A percentile compares a stretch with the other conserved stretches of the same genome.
Evolutionary conservation across 208 protist species (phyloP).

Genomic region (Leptomonas seymouri): DNA sequence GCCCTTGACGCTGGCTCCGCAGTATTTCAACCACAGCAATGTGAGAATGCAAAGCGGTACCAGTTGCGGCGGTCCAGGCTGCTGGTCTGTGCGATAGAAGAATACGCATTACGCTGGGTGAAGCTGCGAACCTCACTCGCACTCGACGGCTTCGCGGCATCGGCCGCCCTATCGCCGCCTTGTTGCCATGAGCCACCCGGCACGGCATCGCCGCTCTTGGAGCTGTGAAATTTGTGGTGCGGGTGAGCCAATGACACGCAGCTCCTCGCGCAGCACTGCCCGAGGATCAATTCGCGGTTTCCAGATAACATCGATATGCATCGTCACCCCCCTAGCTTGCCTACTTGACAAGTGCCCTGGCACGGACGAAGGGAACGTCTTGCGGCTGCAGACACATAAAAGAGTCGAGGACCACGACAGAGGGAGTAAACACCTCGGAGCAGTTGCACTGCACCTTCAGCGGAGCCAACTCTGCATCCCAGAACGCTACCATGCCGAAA

Average conservation of each 20-base stretch:
- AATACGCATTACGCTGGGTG: background rate
- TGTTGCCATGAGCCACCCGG: too few relatives aligned
- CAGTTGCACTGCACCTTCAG: constrained; percentile 3
- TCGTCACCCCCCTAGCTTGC: constrained; percentile 1
- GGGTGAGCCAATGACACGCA: background rate
- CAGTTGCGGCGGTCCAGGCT: constrained; percentile 9
- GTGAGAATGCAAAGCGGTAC: background rate
- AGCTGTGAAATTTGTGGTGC: background rate
- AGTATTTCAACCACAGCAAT: background rate
- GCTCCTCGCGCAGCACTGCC: constrained; percentile 12
- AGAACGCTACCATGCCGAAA: background rate
- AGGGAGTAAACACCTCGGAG: background rate
- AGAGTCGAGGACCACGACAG: constrained; percentile 8
- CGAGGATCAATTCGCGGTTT: constrained; percentile 10
- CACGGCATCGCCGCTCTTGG: background rate
- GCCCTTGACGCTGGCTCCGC: background rate
- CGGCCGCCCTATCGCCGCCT: background rate
- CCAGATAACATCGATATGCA: constrained; percentile 16
- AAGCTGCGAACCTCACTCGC: constrained; percentile 1
- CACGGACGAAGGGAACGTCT: constrained; percentile 10
- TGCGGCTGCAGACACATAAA: constrained; percentile 17
- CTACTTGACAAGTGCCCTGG: background rate
- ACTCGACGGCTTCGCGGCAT: background rate
- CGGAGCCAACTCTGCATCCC: background rate
- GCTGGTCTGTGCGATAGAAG: background rate